Evolutionary conservation across 176 grass and related monocot species (phyloP).

Genomic region (Paspalum notatum): DNA sequence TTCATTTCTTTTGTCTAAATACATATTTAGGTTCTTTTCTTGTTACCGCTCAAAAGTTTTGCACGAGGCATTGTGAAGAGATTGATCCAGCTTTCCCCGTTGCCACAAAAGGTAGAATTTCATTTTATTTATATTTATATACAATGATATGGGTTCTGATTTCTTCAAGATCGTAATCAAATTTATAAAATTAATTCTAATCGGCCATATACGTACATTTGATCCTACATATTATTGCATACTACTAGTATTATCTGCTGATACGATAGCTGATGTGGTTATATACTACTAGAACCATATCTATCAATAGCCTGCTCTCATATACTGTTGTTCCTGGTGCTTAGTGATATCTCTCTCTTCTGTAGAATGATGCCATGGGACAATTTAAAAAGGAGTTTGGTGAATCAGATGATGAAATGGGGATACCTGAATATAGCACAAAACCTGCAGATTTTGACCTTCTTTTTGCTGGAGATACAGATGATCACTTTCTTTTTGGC

Average conservation of each 20-base stretch:
- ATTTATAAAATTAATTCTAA: background rate
- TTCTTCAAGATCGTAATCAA: background rate
- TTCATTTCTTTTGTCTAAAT: constrained; percentile 41
- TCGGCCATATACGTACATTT: background rate
- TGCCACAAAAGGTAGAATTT: constrained; percentile 67
- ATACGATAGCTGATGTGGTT: background rate
- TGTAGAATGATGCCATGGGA: constrained; percentile 65
- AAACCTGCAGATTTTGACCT: constrained; percentile 81
- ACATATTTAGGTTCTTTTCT: constrained; percentile 72
- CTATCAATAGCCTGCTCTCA: background rate
- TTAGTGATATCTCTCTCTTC: constrained; percentile 39
- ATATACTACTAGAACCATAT: background rate
- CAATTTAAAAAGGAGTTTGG: constrained; percentile 77
- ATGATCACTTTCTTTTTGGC: constrained; percentile 89
- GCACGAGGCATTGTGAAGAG: constrained; percentile 79
- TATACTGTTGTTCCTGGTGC: constrained; percentile 31
- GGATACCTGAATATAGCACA: constrained; percentile 49
- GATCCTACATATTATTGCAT: constrained; percentile 1
- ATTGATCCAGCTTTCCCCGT: constrained; percentile 83
- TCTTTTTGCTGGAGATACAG: constrained; percentile 82
- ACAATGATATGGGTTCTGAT: constrained; percentile 17
- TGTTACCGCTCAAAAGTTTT: constrained; percentile 90
- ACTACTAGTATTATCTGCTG: background rate
- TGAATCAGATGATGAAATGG: constrained; percentile 67
- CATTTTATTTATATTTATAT: constrained; percentile 14